Base-by-base conservation (phyloP, 1,284 basidiomycete species). In the Gomphus bonarii region DNA sequence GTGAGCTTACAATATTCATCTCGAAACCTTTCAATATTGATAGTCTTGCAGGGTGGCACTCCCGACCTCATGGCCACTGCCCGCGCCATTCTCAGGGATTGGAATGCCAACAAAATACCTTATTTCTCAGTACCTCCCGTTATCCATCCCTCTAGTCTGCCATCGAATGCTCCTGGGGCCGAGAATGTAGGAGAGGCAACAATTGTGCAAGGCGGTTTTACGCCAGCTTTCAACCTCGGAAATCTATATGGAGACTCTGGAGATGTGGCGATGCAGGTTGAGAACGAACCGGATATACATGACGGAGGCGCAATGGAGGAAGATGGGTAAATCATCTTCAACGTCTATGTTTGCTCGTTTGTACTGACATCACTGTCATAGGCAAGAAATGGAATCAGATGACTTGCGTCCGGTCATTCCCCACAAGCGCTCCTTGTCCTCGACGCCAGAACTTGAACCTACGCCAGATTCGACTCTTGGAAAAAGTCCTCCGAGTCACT, bases 61-160 rank as follows among this genome's bases (percentile, higher is more conserved):
- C 94, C 95, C 0, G 94, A 98, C 69, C 70, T 95, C 18, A 82
- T 88, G 49, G 79, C 85, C 0, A 81, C 91, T 0, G 93, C 94
- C 0, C 82, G 91, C 31, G 84, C 86, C 14, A 79, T 98, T n/a
- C 71, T 99, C 3, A 82, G 79, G 50, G 95, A 99, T 68, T 98
- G 95, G 95, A 98, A 98, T 67, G 83, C 91, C 61, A 93, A 97
- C 65, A 94, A 93, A 67, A 97, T 98, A 28, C 86, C 88, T 0
- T 98, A 92, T 72, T 89, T 79, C 71, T 91, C 91, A 1, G 69
- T 75, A 1, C 91, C 94, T 2, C 95, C 95, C 0, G 66, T 73
- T 2, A 68, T 90, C 2, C 91, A 93, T 66, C 82, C 86, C 0
- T 91, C 89, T 1, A 77, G 80, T 28, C 74, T 86, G 59, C 88